A percentile compares a stretch with the other conserved stretches of the same genome.
Conservation (phyloP, 768 basidiomycete species). For the Kwoniella europaea region DNA sequence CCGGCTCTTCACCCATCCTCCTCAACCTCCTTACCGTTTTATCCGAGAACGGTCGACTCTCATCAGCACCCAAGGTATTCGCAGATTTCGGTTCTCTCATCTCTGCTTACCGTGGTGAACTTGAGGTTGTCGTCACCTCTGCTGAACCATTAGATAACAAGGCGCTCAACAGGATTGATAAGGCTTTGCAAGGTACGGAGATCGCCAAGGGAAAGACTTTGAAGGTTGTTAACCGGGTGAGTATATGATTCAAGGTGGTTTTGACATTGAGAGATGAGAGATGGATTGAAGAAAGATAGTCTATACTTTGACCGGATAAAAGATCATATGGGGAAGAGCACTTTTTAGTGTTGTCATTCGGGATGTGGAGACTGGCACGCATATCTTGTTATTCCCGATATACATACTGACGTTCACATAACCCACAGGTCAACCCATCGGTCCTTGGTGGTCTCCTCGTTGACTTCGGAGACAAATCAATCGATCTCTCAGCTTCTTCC, state of each 20-base stretch:
- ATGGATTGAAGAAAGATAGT: background rate
- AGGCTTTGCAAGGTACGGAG: constrained; percentile 81
- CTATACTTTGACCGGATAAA: no score
- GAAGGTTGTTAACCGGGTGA: constrained; percentile 88
- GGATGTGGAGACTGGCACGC: no score
- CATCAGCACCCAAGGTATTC: constrained; percentile 81
- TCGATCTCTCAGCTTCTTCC: constrained; percentile 91
- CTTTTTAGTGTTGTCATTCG: no score
- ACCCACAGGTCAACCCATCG: constrained; percentile 79
- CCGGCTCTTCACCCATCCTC: constrained; percentile 66
- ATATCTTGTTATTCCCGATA: no score
- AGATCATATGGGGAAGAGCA: no score
- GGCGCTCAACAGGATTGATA: constrained; percentile 78
- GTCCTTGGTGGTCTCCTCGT: constrained; percentile 90
- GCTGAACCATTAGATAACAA: constrained; percentile 73
- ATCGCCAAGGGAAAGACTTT: constrained; percentile 85
- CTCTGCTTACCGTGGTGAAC: constrained; percentile 85
- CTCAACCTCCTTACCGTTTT: constrained; percentile 89
- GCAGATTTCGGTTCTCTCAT: constrained; percentile 90
- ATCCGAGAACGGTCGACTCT: constrained; percentile 89
- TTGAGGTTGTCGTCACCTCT: constrained; percentile 89
- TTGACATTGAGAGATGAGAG: background rate
- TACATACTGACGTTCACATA: background rate
- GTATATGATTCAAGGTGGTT: constrained; percentile 34
- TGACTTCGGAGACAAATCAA: constrained; percentile 97